Base-by-base conservation (phyloP, 164 flowering plant genomes). In the Umbellularia californica region DNA sequence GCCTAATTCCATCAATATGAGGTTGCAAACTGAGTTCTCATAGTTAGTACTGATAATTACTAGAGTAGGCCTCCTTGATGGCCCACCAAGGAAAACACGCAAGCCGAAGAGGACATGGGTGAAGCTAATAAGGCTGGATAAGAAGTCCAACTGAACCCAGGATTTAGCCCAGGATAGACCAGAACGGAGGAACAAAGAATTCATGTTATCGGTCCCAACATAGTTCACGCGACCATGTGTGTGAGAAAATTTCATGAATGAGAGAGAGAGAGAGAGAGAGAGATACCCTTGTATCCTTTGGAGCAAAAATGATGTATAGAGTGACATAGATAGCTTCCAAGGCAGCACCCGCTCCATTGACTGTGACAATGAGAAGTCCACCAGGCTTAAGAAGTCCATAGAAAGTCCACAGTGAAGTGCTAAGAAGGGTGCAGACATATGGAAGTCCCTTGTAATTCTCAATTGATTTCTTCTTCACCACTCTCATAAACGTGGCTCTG, bases 371-470 rank as follows among this genome's bases (percentile, higher is more conserved):
- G 5, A 90, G 88, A 2, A 86, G 70, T 50, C 89, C 95, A 2
- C 81, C 91, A 0, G 98, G 92, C 79, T 91, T 90, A 22, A 93
- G 84, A 51, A 90, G 47, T 28, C 95, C 98, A 78, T 93, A 93
- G 75, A 84, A 93, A 14, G 86, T 79, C 98, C 98, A 90, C 64
- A 93, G 51, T 50, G 87, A 80, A 20, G 93, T 84, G 83, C 93
- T 85, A 30, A 93, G 72, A 3, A 93, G 76, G 0, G 96, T 88
- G 0, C 84, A 79, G 50, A 91, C 81, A 63, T 91, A 93, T 19
- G 96, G 95, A 50, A 79, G 30, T 13, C 84, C 90, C 76, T 85
- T 87, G 85, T 84, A 93, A 60, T 84, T 70, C 84, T 87, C 92
- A 10, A 88, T 88, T 9, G 96, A 89, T 85, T 86, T 93, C 82